A percentile compares a stretch with the other conserved stretches of the same genome.
phyloP scores from a whole-genome alignment of 768 basidiomycete genomes.

The Solioccasus polychromus region DNA sequence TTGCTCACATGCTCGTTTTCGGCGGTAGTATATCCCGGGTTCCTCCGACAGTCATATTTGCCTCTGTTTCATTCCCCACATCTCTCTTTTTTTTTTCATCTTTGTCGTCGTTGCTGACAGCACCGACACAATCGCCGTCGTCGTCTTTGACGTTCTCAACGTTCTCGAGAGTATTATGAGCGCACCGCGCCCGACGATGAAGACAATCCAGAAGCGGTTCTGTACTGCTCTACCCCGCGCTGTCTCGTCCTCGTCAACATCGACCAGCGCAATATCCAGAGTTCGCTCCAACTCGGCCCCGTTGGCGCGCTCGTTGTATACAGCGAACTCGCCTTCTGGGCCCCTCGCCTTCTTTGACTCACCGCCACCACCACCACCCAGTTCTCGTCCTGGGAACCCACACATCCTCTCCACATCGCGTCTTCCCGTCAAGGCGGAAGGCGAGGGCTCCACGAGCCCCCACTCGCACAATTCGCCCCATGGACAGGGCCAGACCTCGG shows the following conservation, averaged over 20 bases:
- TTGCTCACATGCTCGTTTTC: too few relatives aligned
- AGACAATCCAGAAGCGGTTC: slow-evolving; percentile 51
- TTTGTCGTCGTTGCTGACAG: slow-evolving; percentile 9
- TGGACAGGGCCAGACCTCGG: slow-evolving; percentile 32
- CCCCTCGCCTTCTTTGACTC: slow-evolving; percentile 42
- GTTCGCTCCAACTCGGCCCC: slow-evolving; percentile 44
- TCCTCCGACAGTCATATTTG: too few relatives aligned
- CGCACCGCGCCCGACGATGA: slow-evolving; percentile 41
- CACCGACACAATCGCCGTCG: slow-evolving; percentile 10
- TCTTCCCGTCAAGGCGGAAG: slow-evolving; percentile 44
- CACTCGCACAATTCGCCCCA: slow-evolving; percentile 35
- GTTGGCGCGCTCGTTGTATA: slow-evolving; percentile 44
- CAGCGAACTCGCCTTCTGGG: slow-evolving; percentile 26
- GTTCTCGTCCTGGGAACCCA: slow-evolving; percentile 39
- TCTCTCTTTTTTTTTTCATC: neutral
- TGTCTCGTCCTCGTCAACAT: slow-evolving; percentile 24
- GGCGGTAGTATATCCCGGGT: slow-evolving; percentile 14
- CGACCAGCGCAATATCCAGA: slow-evolving; percentile 34
- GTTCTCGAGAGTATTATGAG: slow-evolving; percentile 24
- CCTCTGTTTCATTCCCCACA: too few relatives aligned
- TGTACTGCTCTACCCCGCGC: slow-evolving; percentile 43
- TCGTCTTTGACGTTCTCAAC: neutral
- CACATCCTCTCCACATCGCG: slow-evolving; percentile 41
- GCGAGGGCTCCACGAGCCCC: slow-evolving; percentile 38
- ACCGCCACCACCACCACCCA: slow-evolving; percentile 36